These are phyloP conservation scores for Sporothrix brasiliensis DNA, from an alignment of 2,329 filamentous ascomycete species.

Conservation along the genomic window DNA sequence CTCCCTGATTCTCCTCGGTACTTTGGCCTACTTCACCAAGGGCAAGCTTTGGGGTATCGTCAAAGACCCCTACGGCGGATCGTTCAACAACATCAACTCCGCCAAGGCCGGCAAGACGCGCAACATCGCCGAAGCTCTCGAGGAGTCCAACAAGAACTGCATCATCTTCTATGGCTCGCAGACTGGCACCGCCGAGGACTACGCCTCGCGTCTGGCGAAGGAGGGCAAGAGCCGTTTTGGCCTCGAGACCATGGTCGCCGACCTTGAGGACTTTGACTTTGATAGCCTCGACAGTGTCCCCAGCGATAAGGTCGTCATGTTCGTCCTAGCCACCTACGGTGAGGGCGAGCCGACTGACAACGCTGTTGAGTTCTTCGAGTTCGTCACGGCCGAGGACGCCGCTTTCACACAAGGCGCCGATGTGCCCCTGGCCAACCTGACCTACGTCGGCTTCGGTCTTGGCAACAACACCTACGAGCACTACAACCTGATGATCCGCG, in stretches of 20 bases:
- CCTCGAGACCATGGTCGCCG: conserved; percentile 96
- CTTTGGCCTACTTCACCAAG: conserved; percentile 95
- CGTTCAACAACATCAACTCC: conserved; percentile 69
- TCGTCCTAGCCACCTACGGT: conserved; percentile 94
- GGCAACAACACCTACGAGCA: conserved; percentile 99
- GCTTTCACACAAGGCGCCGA: conserved; percentile 76
- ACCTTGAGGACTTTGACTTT: conserved; percentile 96
- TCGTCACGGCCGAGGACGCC: conserved; percentile 79
- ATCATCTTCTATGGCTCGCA: conserved; percentile 98
- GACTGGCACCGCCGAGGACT: conserved; percentile 97
- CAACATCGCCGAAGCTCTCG: conserved; percentile 94
- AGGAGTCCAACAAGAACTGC: conserved; percentile 94
- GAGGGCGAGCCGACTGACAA: conserved; percentile 99
- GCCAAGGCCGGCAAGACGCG: conserved; percentile 81
- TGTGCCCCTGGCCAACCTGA: conserved; percentile 76
- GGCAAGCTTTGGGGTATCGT: conserved; percentile 88
- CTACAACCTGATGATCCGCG: conserved; percentile 98
- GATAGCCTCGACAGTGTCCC: conserved; percentile 90
- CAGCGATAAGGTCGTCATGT: conserved; percentile 88
- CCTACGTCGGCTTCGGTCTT: conserved; percentile 92
- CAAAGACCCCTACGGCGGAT: conserved; percentile 84
- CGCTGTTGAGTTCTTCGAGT: conserved; percentile 98
- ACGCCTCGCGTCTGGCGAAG: conserved; percentile 93
- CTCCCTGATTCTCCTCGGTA: conserved; percentile 78
- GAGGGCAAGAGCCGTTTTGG: conserved; percentile 96